Conservation (phyloP, 176 grass and related monocot species). For the Poa annua region DNA sequence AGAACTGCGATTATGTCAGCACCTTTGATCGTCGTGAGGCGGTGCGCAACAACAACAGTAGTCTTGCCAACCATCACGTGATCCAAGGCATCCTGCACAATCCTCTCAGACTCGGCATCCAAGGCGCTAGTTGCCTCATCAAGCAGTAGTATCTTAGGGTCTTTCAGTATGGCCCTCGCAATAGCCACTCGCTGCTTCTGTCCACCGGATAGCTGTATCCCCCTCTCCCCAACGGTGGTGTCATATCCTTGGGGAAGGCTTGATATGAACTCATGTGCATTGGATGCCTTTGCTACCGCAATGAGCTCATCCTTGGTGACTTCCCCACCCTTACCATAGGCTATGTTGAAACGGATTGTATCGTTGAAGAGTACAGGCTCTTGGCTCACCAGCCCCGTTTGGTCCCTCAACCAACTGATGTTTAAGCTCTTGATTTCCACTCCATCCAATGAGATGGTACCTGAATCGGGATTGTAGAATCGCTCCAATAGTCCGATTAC, state of each 20-base stretch:
- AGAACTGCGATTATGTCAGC: constrained; percentile 74
- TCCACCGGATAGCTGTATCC: constrained; percentile 68
- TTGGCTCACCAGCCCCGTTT: constrained; percentile 75
- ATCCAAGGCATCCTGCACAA: constrained; percentile 73
- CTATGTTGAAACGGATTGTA: constrained; percentile 68
- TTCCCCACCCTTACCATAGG: constrained; percentile 60
- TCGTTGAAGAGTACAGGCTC: constrained; percentile 75
- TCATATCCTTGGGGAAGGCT: constrained; percentile 73
- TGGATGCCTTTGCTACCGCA: constrained; percentile 56
- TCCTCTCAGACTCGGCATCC: constrained; percentile 67
- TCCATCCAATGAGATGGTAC: constrained; percentile 64
- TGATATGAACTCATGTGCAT: constrained; percentile 80
- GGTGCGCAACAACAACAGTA: constrained; percentile 69
- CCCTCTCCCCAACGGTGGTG: constrained; percentile 69
- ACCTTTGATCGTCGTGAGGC: constrained; percentile 67
- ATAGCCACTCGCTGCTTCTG: constrained; percentile 80
- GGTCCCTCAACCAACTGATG: constrained; percentile 63
- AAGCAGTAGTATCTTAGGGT: constrained; percentile 70
- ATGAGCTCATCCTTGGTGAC: constrained; percentile 67
- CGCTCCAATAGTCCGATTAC: constrained; percentile 67
- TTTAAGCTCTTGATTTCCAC: constrained; percentile 65
- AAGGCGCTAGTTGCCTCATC: constrained; percentile 78
- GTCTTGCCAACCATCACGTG: constrained; percentile 66
- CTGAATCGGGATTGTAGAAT: constrained; percentile 74
- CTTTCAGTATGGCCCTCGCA: constrained; percentile 69